Evolutionary conservation across 345 rosid genomes (phyloP).

Genomic region (Populus deltoides): DNA sequence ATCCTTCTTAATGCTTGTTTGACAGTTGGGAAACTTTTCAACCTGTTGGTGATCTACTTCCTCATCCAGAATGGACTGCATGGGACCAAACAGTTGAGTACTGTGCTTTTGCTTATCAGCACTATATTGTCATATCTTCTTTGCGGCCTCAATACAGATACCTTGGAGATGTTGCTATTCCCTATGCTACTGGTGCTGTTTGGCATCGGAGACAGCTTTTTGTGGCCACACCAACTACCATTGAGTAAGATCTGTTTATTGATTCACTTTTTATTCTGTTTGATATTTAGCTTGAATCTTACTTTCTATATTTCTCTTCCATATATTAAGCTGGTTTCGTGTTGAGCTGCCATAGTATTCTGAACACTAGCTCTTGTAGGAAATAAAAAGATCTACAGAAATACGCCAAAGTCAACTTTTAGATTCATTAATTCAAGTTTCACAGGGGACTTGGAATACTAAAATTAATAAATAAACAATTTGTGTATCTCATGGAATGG

Average conservation of each 20-base stretch:
- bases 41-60: slow-evolving; percentile 92
- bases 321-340: background rate
- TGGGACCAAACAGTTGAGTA: slow-evolving; percentile 99
- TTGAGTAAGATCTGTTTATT: slow-evolving; percentile 63
- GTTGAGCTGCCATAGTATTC: background rate
- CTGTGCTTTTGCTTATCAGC: slow-evolving; percentile 94
- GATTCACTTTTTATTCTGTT: background rate
- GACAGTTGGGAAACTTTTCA: slow-evolving; percentile 97
- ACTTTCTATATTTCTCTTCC: too few species aligned
- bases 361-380: background rate
- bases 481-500: too few species aligned
- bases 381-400: too few species aligned
- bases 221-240: slow-evolving; percentile 94
- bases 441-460: too few species aligned
- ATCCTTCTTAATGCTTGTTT: slow-evolving; percentile 15
- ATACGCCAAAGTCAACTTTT: too few species aligned
- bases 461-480: too few species aligned
- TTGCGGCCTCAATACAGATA: slow-evolving; percentile 94
- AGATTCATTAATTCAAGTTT: too few species aligned
- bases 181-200: slow-evolving; percentile 94
- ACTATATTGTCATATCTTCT: slow-evolving; percentile 85
- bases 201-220: slow-evolving; percentile 98
- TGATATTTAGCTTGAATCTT: background rate
- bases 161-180: slow-evolving; percentile 94
- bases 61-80: slow-evolving; percentile 99